Evolutionary conservation across 306 rosid genomes (phyloP).

Genomic region (Boehmeria nivea): DNA sequence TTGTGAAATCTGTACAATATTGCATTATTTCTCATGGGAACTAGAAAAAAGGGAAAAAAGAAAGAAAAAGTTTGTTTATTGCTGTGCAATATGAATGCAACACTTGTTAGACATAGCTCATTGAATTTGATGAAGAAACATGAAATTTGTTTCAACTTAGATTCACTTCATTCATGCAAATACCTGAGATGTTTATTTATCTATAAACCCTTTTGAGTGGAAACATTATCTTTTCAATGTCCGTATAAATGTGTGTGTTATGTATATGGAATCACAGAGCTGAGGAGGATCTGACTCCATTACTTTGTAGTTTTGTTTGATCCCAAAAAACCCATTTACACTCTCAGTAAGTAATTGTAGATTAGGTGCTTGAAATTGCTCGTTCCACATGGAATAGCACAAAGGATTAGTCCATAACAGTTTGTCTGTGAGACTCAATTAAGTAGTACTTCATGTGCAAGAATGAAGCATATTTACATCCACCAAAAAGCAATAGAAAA

Average conservation of each 20-base stretch:
- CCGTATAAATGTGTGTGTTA: no score
- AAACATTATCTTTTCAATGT: background rate
- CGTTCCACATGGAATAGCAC: constrained; percentile 10
- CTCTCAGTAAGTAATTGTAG: background rate
- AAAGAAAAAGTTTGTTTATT: background rate
- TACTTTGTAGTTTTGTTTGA: background rate
- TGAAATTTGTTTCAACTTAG: background rate
- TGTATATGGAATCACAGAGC: background rate
- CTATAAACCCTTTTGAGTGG: background rate
- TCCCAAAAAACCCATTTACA: background rate
- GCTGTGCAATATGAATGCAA: constrained; percentile 4
- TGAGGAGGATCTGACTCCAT: constrained; percentile 9
- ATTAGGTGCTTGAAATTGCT: background rate
- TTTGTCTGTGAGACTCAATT: background rate
- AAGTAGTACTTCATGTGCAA: constrained; percentile 7
- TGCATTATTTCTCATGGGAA: background rate
- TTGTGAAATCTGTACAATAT: background rate
- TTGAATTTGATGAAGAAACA: background rate
- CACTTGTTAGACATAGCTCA: constrained; percentile 1
- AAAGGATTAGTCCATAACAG: background rate
- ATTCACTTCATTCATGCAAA: constrained; percentile 4
- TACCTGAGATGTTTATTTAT: no score
- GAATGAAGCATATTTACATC: background rate
- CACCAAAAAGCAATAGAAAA: constrained; percentile 2
- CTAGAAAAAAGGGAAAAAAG: background rate